Evolutionary conservation across 2,329 filamentous ascomycete species (phyloP).

Genomic region (Aureobasidium sp.): DNA sequence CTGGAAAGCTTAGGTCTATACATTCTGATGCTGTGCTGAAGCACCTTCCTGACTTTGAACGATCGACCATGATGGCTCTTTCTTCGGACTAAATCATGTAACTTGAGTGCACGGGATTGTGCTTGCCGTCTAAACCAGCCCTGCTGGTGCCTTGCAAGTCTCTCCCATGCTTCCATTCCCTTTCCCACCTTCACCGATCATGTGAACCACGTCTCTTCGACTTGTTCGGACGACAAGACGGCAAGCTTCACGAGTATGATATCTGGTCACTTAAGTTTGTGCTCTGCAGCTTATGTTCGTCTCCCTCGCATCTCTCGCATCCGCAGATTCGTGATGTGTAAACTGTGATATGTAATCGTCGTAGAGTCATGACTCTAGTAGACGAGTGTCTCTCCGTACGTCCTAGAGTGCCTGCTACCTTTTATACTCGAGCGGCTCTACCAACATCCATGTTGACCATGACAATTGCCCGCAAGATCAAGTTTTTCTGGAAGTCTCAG

Average conservation of each 20-base stretch:
- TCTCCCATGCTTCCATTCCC: background rate
- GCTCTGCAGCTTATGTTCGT: background rate
- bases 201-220: background rate
- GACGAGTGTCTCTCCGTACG: too few species aligned
- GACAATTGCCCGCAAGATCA: too few species aligned
- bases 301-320: too few species aligned
- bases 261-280: background rate
- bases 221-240: background rate
- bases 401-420: too few species aligned
- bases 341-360: too few species aligned
- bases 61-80: background rate
- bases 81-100: background rate
- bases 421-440: too few species aligned
- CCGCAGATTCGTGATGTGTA: too few species aligned
- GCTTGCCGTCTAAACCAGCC: background rate
- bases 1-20: background rate
- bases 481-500: too few species aligned
- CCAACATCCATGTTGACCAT: too few species aligned
- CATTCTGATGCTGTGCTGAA: background rate
- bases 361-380: too few species aligned
- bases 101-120: background rate
- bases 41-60: background rate
- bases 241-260: background rate
- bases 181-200: background rate
- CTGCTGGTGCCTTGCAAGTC: background rate